Conservation (phyloP, 139 green algal genomes). For the Closterium sp. region DNA sequence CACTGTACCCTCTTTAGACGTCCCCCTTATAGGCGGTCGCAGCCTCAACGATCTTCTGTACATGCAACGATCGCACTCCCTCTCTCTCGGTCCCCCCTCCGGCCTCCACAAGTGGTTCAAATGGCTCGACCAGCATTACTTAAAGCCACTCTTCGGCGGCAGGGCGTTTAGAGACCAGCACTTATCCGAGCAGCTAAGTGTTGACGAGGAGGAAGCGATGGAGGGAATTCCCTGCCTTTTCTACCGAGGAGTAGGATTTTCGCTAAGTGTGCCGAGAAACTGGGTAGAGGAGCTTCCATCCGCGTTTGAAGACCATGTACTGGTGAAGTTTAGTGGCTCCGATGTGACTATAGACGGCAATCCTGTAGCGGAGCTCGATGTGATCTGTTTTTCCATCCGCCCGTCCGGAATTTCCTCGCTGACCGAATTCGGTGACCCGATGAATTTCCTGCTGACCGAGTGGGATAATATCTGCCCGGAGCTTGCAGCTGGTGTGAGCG, state of each 20-base stretch:
- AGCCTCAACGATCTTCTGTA: slow-evolving; percentile 8
- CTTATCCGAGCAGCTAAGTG: background rate
- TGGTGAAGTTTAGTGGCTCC: background rate
- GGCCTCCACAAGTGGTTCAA: slow-evolving; percentile 26
- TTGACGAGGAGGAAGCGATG: background rate
- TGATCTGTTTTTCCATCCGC: background rate
- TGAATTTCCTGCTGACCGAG: background rate
- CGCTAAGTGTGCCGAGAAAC: background rate
- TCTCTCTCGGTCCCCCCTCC: background rate
- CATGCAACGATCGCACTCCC: slow-evolving; percentile 8
- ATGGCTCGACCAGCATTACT: slow-evolving; percentile 38
- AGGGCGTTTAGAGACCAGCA: slow-evolving; percentile 28
- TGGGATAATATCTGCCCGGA: background rate
- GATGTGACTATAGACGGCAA: background rate
- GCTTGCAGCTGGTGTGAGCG: background rate
- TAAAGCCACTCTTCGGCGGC: slow-evolving; percentile 43
- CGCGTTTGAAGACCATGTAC: background rate
- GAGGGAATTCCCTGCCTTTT: background rate
- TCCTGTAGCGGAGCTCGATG: background rate
- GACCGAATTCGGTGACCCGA: background rate
- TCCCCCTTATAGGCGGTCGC: background rate
- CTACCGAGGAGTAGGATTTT: background rate
- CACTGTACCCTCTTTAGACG: background rate
- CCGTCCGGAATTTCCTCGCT: background rate
- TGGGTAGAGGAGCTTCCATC: background rate